A percentile compares a stretch with the other conserved stretches of the same genome.
Conservation (phyloP, 306 rosid species). For the Cucurbita moschata region DNA sequence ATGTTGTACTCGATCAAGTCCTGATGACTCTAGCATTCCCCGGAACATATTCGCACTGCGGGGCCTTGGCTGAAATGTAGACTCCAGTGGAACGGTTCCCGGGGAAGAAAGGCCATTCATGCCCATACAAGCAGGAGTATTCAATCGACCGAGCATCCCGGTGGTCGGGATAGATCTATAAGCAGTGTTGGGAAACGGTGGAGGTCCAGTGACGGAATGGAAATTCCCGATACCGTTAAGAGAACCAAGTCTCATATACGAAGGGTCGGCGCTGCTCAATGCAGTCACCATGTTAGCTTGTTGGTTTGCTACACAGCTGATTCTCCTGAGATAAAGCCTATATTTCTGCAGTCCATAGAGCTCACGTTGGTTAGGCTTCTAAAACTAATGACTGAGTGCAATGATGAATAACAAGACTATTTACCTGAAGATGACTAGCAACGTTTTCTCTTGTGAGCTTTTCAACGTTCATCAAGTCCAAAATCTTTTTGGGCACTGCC, state of each 20-base stretch:
- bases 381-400: background rate
- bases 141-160: slow-evolving; percentile 64
- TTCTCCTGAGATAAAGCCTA: slow-evolving; percentile 81
- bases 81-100: slow-evolving; percentile 40
- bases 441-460: slow-evolving; percentile 94
- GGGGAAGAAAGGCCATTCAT: slow-evolving; percentile 52
- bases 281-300: slow-evolving; percentile 89
- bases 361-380: background rate
- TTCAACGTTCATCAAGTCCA: slow-evolving; percentile 89
- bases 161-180: slow-evolving; percentile 49
- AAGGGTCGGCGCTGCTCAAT: slow-evolving; percentile 57
- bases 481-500: slow-evolving; percentile 91
- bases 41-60: slow-evolving; percentile 32
- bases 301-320: slow-evolving; percentile 72
- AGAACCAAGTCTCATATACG: slow-evolving; percentile 53
- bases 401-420: background rate
- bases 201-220: slow-evolving; percentile 35
- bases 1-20: slow-evolving; percentile 17
- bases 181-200: slow-evolving; percentile 41
- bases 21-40: slow-evolving; percentile 36
- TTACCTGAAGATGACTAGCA: slow-evolving; percentile 97
- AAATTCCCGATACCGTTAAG: slow-evolving; percentile 41
- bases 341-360: slow-evolving; percentile 59
- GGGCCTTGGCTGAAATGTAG: slow-evolving; percentile 33
- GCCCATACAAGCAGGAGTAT: slow-evolving; percentile 48